Evolutionary conservation across 2,329 filamentous ascomycete genomes (phyloP), one percentile per base, ranked within the genome.

Genomic region (Aureobasidium musti): DNA sequence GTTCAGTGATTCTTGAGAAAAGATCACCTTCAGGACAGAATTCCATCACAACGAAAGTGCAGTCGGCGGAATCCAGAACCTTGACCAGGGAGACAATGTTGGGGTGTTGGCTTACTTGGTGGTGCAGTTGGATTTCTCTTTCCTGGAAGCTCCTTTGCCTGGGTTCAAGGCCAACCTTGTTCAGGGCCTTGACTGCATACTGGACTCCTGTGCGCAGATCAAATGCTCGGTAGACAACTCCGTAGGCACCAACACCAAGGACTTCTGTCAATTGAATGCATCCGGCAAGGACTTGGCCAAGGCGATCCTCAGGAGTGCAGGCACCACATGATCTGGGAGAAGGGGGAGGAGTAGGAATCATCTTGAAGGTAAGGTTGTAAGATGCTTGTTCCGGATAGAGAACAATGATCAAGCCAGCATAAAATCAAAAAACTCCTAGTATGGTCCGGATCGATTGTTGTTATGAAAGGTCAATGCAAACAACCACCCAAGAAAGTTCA

Each of bases 1-100:
- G 87, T 79, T 98, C 94, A 69, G 95, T 98, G 80, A 99, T 99
- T 81, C 96, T 97, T 78, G 91, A 90, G 81, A 99, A 99, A 70
- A 99, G 81, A 77, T 99, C 95, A 75, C 95, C 95, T 78, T 98
- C 95, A 7, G 92, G 92, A 81, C 94, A 98, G 79, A 93, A 98
- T 79, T 99, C 95, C 77, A 99, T 86, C 71, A 99, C 90, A 73
- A 98, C 94, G 80, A 92, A 98, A 70, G 93, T 96, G 84, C 92
- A 97, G 78, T 97, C 92, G 68, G 86, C 83, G 74, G 91, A 89
- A 79, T 97, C 92, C 82, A 98, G 87, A 75, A 98, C 97, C 83
- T 95, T 93, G 72, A 92, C 84, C 83, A 99, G 87, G 72, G 92
- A 95, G 69, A 98, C 92, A 70, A 99, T 91, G 78, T 97, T 97